These are phyloP conservation scores for Psophocarpus tetragonolobus DNA, from an alignment of 306 rosid species.

Conservation along the genomic window DNA sequence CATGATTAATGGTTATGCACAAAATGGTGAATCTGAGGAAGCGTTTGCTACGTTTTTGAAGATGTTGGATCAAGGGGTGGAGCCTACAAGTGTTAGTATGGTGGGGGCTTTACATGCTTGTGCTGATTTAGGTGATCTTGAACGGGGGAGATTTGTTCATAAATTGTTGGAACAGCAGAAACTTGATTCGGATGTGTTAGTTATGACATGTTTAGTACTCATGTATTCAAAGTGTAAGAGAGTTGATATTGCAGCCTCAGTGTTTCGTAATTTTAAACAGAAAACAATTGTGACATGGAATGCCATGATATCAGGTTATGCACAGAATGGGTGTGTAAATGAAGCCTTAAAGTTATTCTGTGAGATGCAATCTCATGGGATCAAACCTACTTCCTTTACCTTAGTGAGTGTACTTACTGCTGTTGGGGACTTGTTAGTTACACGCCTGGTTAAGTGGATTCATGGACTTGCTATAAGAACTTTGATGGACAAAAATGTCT, in stretches of 20 bases:
- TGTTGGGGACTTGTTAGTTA: slow-evolving; percentile 76
- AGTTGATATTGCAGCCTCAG: slow-evolving; percentile 69
- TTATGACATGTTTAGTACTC: slow-evolving; percentile 82
- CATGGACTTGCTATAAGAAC: slow-evolving; percentile 77
- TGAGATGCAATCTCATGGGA: slow-evolving; percentile 58
- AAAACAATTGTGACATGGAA: slow-evolving; percentile 87
- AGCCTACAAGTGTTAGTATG: slow-evolving; percentile 66
- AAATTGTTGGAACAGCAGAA: slow-evolving; percentile 51
- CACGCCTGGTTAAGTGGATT: slow-evolving; percentile 90
- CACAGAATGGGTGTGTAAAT: slow-evolving; percentile 67
- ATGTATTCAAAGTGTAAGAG: slow-evolving; percentile 89
- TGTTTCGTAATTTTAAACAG: slow-evolving; percentile 53
- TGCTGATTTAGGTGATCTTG: slow-evolving; percentile 77
- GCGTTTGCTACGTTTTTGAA: slow-evolving; percentile 60
- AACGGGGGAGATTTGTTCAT: slow-evolving; percentile 64
- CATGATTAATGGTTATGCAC: slow-evolving; percentile 76
- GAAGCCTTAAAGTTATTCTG: slow-evolving; percentile 69
- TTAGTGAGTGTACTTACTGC: slow-evolving; percentile 85
- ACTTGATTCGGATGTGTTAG: slow-evolving; percentile 56
- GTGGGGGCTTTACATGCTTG: slow-evolving; percentile 86
- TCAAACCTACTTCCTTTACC: slow-evolving; percentile 79
- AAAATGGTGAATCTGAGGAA: slow-evolving; percentile 65
- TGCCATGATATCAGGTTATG: slow-evolving; percentile 87
- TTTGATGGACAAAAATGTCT: slow-evolving; percentile 66
- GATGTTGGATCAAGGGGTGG: slow-evolving; percentile 72